These are phyloP conservation scores for Papiliotrema terrestris DNA, from an alignment of 1,284 basidiomycete species.

Conservation along the genomic window DNA sequence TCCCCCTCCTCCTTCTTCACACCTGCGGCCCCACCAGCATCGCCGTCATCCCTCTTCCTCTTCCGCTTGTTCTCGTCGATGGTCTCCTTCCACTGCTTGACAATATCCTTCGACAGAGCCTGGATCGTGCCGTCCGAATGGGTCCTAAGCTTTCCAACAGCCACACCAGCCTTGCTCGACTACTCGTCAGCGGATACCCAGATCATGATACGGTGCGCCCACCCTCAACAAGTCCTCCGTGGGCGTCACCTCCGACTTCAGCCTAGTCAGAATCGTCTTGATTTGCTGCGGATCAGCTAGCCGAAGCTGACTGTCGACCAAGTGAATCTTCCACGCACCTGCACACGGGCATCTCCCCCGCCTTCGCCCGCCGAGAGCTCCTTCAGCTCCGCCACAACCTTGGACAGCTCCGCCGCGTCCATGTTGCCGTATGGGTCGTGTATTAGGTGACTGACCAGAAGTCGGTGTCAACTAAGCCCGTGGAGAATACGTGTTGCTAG, in stretches of 20 bases:
- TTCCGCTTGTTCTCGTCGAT: constrained; percentile 71
- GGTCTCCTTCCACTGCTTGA: constrained; percentile 84
- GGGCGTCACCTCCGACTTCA: constrained; percentile 75
- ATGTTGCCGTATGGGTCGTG: constrained; percentile 8
- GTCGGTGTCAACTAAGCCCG: no score
- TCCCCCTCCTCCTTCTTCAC: constrained; percentile 18
- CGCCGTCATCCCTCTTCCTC: constrained; percentile 44
- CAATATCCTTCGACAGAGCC: constrained; percentile 85
- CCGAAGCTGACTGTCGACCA: neutral
- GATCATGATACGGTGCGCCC: constrained; percentile 1
- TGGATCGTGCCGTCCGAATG: constrained; percentile 69
- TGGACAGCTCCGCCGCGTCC: constrained; percentile 34
- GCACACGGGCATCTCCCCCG: constrained; percentile 58
- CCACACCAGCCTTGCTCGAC: constrained; percentile 79
- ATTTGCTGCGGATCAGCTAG: constrained; percentile 58
- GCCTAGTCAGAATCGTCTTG: constrained; percentile 61
- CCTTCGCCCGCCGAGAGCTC: constrained; percentile 71
- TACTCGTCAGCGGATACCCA: neutral
- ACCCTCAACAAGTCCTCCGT: constrained; percentile 86
- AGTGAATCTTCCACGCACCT: neutral
- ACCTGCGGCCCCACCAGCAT: constrained; percentile 13
- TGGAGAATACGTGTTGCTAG: no score
- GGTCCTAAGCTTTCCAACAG: constrained; percentile 83
- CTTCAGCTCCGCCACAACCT: constrained; percentile 34
- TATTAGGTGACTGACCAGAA: neutral